Conservation (phyloP, 2,329 filamentous ascomycete species). For the Pleochaeta shiraiana region DNA sequence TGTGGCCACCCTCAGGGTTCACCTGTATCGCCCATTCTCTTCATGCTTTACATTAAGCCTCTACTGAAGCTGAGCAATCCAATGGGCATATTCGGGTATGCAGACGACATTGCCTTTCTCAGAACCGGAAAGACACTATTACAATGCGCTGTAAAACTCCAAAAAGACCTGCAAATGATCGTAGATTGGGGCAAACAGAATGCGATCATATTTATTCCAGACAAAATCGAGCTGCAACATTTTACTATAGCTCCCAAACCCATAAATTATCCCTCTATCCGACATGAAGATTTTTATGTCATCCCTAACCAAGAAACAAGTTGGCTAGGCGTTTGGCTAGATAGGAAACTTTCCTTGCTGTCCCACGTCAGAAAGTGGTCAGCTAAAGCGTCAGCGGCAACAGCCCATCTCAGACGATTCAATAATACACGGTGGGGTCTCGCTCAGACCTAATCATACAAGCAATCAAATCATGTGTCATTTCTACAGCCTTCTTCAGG, state of each 20-base stretch:
- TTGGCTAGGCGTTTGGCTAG: neutral
- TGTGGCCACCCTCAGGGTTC: neutral
- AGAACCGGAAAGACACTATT: too few species aligned
- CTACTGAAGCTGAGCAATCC: neutral
- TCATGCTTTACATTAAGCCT: neutral
- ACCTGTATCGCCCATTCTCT: neutral
- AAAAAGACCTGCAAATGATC: too few species aligned
- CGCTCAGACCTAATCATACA: neutral
- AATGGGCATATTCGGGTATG: neutral
- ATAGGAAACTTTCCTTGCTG: neutral
- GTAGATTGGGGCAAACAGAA: too few species aligned
- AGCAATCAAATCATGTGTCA: neutral
- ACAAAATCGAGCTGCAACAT: too few species aligned
- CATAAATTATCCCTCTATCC: too few species aligned
- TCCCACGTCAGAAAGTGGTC: neutral
- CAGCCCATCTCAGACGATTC: neutral
- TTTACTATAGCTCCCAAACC: too few species aligned
- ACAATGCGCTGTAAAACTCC: too few species aligned
- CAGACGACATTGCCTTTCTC: conserved; percentile 3
- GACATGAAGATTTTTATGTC: neutral
- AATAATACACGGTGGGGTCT: neutral
- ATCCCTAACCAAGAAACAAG: neutral
- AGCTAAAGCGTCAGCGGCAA: neutral
- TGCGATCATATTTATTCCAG: too few species aligned
- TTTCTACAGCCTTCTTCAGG: neutral